Percentiles rank a stretch among this genome's conserved stretches.
phyloP scores from a whole-genome alignment of 495 filamentous ascomycete species.

The Lophiotrema nucula region DNA sequence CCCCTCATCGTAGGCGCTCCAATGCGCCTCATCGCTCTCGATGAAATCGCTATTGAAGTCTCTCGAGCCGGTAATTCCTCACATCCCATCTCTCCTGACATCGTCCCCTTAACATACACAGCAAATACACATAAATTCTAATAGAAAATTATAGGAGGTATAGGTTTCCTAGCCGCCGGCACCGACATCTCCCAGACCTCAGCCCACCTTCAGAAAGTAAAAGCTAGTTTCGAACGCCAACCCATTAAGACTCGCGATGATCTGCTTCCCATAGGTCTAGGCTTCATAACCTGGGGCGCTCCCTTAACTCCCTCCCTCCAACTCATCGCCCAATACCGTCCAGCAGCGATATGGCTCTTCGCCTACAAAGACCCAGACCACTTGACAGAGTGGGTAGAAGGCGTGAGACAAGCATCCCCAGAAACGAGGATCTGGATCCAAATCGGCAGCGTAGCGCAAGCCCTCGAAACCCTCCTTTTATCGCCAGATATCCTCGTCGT shows the following conservation, averaged over 20 bases:
- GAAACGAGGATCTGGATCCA: conserved; percentile 66
- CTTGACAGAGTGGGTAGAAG: conserved; percentile 55
- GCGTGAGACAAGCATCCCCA: conserved; percentile 48
- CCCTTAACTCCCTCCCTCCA: conserved; percentile 47
- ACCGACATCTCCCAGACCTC: conserved; percentile 39
- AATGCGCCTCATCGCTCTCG: conserved; percentile 68
- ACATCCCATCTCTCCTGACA: not conserved
- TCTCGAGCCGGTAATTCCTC: conserved; percentile 55
- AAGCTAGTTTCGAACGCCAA: conserved; percentile 27
- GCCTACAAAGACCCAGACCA: conserved; percentile 54
- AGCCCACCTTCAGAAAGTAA: conserved; percentile 32
- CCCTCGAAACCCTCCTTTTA: conserved; percentile 44
- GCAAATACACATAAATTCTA: too few species aligned
- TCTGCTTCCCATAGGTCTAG: conserved; percentile 60
- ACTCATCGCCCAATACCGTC: conserved; percentile 49
- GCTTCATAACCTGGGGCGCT: conserved; percentile 60
- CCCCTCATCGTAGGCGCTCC: conserved; percentile 69
- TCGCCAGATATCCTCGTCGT: conserved; percentile 67
- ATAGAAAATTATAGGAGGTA: conserved; percentile 33
- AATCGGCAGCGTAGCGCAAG: conserved; percentile 60
- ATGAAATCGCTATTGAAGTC: conserved; percentile 57
- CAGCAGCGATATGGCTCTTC: conserved; percentile 71
- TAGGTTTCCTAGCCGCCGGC: conserved; percentile 46
- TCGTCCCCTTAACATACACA: too few species aligned
- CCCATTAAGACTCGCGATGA: conserved; percentile 15